phyloP scores from a whole-genome alignment of 2,329 filamentous ascomycete species.

The Nannizziopsis barbatae region DNA sequence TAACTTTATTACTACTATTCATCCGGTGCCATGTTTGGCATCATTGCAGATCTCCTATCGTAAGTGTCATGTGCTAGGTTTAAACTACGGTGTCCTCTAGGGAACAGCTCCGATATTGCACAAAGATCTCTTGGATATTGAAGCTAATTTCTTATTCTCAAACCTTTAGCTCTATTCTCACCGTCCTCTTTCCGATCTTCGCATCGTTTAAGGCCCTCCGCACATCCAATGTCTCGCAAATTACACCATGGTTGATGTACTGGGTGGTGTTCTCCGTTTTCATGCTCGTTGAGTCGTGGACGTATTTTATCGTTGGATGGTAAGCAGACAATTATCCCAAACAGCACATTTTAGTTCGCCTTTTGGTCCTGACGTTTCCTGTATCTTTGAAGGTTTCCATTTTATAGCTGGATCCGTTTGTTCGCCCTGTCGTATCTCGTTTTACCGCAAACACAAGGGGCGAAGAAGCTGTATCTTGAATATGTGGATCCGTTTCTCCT shows the following conservation, averaged over 20 bases:
- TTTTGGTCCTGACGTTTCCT: background rate
- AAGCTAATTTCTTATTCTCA: constrained; percentile 21
- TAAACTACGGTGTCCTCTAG: background rate
- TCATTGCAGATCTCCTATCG: constrained; percentile 67
- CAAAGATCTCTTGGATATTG: constrained; percentile 1
- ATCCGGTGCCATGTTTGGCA: constrained; percentile 53
- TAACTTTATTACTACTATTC: background rate
- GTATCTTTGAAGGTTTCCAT: constrained; percentile 55
- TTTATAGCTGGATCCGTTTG: constrained; percentile 85
- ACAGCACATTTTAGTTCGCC: background rate
- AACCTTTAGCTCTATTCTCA: constrained; percentile 59
- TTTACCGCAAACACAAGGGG: constrained; percentile 93
- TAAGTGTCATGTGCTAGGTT: constrained; percentile 38
- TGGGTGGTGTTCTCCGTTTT: constrained; percentile 84
- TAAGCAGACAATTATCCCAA: constrained; percentile 25
- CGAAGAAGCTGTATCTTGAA: constrained; percentile 69
- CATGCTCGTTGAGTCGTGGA: constrained; percentile 74
- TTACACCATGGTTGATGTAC: constrained; percentile 98
- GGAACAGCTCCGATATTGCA: too few relatives aligned
- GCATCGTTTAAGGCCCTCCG: constrained; percentile 97
- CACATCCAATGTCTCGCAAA: constrained; percentile 74
- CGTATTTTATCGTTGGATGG: constrained; percentile 77
- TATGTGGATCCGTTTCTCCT: constrained; percentile 80
- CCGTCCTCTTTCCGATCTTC: constrained; percentile 89
- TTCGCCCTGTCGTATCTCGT: constrained; percentile 86